Conservation (phyloP, 2,329 filamentous ascomycete genomes). For the Alternaria gaisen region DNA sequence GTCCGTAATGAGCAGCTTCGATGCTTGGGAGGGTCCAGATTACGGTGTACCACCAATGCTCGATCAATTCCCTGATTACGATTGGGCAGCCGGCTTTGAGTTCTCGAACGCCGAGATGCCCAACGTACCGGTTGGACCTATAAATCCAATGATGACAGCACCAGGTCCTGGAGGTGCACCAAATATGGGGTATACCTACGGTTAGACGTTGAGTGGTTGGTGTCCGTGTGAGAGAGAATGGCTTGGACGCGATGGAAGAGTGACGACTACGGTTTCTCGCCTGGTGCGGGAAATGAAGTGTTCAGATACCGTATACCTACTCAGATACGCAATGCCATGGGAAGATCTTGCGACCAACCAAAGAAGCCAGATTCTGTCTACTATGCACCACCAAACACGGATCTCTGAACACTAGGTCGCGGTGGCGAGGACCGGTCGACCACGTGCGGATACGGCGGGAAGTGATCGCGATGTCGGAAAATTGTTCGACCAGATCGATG, state of each 20-base stretch:
- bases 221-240: not conserved
- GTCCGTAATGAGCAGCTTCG: constrained; percentile 35
- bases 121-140: constrained; percentile 30
- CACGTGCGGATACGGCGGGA: not conserved
- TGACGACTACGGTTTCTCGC: not conserved
- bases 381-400: not conserved
- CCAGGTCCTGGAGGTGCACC: constrained; percentile 21
- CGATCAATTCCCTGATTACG: constrained; percentile 51
- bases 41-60: constrained; percentile 42
- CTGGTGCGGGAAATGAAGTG: constrained; percentile 1
- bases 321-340: not conserved
- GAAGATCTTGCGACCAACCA: not conserved
- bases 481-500: not conserved
- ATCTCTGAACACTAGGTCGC: not conserved
- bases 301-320: constrained; percentile 7
- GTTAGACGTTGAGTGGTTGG: constrained; percentile 17
- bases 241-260: not conserved
- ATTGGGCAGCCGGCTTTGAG: constrained; percentile 50
- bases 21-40: constrained; percentile 40
- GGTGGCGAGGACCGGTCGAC: not conserved
- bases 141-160: constrained; percentile 31
- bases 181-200: constrained; percentile 40
- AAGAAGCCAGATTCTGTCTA: not conserved
- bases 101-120: constrained; percentile 43
- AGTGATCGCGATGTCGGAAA: not conserved